Conservation (phyloP, 169 alveolate genomes). For the Plasmodium knowlesi region DNA sequence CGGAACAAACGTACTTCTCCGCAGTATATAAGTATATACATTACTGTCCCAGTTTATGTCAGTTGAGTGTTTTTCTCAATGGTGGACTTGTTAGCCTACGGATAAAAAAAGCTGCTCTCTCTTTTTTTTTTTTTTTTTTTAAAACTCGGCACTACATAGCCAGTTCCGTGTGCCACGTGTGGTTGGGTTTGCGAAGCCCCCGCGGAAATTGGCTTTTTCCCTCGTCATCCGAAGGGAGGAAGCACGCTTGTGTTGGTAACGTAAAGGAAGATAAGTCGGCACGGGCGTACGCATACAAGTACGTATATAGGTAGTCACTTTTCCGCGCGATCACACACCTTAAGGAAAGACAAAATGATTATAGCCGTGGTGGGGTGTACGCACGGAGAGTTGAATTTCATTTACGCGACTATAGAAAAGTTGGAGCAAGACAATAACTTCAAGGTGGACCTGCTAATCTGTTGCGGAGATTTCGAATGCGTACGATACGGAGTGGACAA, state of each 20-base stretch:
- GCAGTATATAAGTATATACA: neutral
- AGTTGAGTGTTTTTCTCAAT: neutral
- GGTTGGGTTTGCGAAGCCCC: neutral
- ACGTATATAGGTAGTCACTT: neutral
- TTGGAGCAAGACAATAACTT: constrained; percentile 85
- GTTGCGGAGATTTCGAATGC: constrained; percentile 98
- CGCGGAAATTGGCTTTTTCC: neutral
- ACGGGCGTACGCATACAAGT: neutral
- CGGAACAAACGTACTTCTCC: neutral
- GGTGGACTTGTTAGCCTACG: neutral
- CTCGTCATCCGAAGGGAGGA: neutral
- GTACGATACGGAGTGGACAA: constrained; percentile 92
- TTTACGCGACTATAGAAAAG: constrained; percentile 84
- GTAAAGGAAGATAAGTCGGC: neutral
- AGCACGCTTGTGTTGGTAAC: neutral
- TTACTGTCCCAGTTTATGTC: neutral
- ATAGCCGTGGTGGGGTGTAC: constrained; percentile 96
- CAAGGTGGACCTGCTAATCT: constrained; percentile 93
- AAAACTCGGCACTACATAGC: neutral
- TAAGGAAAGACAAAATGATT: constrained; percentile 69
- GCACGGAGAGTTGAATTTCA: constrained; percentile 94
- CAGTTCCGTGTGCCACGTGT: neutral
- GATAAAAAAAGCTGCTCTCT: neutral
- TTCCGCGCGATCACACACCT: neutral
- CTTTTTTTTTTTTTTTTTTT: too few relatives aligned